A percentile compares a stretch with the other conserved stretches of the same genome.
These are phyloP conservation scores for Sungouiozyma intestinalis DNA, from an alignment of 805 yeast species.

Conservation along the genomic window DNA sequence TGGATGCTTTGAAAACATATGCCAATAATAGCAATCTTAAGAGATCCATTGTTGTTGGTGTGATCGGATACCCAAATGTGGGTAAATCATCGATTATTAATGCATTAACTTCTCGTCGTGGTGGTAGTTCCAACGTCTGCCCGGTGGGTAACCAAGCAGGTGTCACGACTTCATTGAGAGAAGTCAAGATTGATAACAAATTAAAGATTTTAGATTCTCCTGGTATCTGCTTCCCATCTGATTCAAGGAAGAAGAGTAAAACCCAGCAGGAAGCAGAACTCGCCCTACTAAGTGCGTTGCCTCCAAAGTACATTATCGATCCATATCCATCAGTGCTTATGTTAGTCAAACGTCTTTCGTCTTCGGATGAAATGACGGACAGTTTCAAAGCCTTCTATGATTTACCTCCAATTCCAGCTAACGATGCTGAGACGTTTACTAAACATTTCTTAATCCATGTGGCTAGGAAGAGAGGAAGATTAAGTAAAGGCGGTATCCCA, in stretches of 20 bases:
- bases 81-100: slow-evolving; percentile 94
- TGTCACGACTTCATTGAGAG: slow-evolving; percentile 84
- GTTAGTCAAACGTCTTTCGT: slow-evolving; percentile 64
- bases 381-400: slow-evolving; percentile 63
- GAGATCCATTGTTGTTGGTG: slow-evolving; percentile 87
- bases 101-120: slow-evolving; percentile 71
- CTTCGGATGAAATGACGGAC: slow-evolving; percentile 66
- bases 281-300: slow-evolving; percentile 78
- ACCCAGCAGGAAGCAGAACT: slow-evolving; percentile 77
- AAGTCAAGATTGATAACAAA: slow-evolving; percentile 84
- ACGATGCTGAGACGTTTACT: slow-evolving; percentile 64
- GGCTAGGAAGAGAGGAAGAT: slow-evolving; percentile 85
- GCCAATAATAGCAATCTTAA: slow-evolving; percentile 77
- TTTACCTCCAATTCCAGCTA: slow-evolving; percentile 68
- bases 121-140: slow-evolving; percentile 60
- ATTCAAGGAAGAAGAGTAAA: slow-evolving; percentile 41
- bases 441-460: slow-evolving; percentile 84
- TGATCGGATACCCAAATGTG: slow-evolving; percentile 94
- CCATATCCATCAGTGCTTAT: slow-evolving; percentile 74
- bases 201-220: slow-evolving; percentile 89
- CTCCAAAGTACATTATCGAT: slow-evolving; percentile 76
- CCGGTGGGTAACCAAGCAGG: slow-evolving; percentile 98
- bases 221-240: slow-evolving; percentile 89
- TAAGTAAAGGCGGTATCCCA: slow-evolving; percentile 89
- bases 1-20: slow-evolving; percentile 76